phyloP scores from a whole-genome alignment of 768 basidiomycete species.

The Mycena floridula region DNA sequence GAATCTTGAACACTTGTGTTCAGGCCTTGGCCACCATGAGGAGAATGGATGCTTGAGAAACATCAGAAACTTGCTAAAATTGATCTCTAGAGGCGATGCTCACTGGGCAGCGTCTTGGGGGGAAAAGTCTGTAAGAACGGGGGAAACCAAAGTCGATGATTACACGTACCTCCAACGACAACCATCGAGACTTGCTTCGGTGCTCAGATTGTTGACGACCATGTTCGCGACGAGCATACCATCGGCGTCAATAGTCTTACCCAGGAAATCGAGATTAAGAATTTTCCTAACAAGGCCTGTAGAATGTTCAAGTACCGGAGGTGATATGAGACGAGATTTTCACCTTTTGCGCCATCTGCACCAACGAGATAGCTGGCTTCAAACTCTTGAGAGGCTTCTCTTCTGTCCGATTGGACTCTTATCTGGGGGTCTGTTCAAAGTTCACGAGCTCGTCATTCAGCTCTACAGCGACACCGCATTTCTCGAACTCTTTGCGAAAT shows the following conservation, averaged over 20 bases:
- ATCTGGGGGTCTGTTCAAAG: conserved; percentile 20
- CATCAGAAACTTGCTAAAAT: not conserved
- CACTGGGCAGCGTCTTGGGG: not conserved
- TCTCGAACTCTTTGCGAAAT: conserved; percentile 21
- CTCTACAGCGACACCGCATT: conserved; percentile 20
- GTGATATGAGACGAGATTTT: not conserved
- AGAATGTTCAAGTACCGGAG: not conserved
- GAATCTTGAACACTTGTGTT: conserved; percentile 26
- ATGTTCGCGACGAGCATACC: conserved; percentile 4
- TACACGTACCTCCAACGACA: not conserved
- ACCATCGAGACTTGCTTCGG: conserved; percentile 1
- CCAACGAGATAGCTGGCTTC: not conserved
- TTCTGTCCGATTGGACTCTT: conserved; percentile 12
- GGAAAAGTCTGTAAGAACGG: not conserved
- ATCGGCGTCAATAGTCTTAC: conserved; percentile 11
- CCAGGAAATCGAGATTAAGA: conserved; percentile 9
- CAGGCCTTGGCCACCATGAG: conserved; percentile 17
- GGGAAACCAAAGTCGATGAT: not conserved
- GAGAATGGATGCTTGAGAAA: not conserved
- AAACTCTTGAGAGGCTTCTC: conserved; percentile 1
- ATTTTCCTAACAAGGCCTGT: conserved; percentile 2
- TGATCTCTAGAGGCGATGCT: not conserved
- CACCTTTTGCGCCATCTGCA: not conserved
- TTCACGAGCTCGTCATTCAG: conserved; percentile 18
- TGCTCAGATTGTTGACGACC: not conserved